Percentiles rank a stretch among this genome's conserved stretches.
Conservation (phyloP, 257 asterid species). For the Leonotis leonurus region DNA sequence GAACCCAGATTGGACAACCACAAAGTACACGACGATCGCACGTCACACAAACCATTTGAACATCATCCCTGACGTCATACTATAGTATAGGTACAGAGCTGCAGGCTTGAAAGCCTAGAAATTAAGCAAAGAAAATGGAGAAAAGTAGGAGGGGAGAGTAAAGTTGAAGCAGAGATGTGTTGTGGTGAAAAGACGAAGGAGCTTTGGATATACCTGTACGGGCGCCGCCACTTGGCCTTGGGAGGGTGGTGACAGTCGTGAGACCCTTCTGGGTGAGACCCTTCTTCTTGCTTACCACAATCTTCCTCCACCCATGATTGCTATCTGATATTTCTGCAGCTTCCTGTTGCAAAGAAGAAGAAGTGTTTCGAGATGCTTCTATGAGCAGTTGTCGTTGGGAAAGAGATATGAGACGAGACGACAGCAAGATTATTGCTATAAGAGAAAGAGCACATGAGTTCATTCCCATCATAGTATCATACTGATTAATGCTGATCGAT, state of each 20-base stretch:
- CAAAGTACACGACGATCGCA: not conserved
- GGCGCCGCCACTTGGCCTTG: not conserved
- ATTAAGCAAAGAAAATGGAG: slow-evolving; percentile 18
- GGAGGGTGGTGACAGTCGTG: not conserved
- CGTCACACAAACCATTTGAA: not conserved
- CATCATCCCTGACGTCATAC: not conserved
- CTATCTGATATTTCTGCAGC: not conserved
- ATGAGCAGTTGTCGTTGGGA: slow-evolving; percentile 1
- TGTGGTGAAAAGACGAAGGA: slow-evolving; percentile 10
- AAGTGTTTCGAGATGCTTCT: not conserved
- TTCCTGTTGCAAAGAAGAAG: not conserved
- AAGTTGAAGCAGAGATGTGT: not conserved
- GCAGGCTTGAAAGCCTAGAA: slow-evolving; percentile 1
- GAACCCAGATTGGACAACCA: not conserved
- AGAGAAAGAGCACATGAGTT: slow-evolving; percentile 5
- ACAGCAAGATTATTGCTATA: slow-evolving; percentile 13
- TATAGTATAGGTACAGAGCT: not conserved
- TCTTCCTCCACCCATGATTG: slow-evolving; percentile 1
- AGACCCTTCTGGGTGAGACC: slow-evolving; percentile 15
- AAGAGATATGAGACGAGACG: slow-evolving; percentile 8
- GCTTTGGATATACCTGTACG: not conserved
- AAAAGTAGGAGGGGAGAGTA: slow-evolving; percentile 4
- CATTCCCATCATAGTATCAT: not conserved
- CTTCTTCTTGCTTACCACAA: slow-evolving; percentile 23
- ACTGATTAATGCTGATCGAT: not conserved